phyloP scores from a whole-genome alignment of 2,329 filamentous ascomycete genomes.

The Nothomitra cinnamomea region DNA sequence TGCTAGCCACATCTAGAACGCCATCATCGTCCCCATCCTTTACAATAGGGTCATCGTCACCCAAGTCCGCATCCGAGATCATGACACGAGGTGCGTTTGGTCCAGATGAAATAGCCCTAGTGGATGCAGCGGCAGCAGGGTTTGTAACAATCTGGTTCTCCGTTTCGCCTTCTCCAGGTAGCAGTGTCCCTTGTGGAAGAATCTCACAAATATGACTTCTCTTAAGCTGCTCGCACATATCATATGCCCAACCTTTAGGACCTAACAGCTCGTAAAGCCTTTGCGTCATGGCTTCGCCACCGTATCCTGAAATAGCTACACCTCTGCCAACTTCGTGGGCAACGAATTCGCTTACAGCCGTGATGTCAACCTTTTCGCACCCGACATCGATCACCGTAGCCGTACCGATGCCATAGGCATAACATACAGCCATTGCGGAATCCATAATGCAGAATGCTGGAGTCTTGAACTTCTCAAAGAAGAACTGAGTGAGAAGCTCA shows the following conservation, averaged over 20 bases:
- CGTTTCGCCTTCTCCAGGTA: constrained; percentile 16
- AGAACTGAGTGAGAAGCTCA: constrained; percentile 77
- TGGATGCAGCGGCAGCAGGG: constrained; percentile 18
- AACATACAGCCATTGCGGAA: constrained; percentile 64
- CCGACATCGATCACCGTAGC: constrained; percentile 86
- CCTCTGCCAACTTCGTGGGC: constrained; percentile 52
- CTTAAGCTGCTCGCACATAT: constrained; percentile 57
- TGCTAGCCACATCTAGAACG: constrained; percentile 68
- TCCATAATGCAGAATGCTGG: constrained; percentile 85
- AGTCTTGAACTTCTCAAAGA: constrained; percentile 94
- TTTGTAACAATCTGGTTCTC: constrained; percentile 13
- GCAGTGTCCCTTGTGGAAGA: constrained; percentile 35
- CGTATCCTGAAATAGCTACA: constrained; percentile 47
- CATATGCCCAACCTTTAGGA: constrained; percentile 37
- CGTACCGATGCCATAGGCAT: constrained; percentile 64
- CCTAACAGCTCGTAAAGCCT: constrained; percentile 50
- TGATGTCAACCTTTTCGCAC: constrained; percentile 81
- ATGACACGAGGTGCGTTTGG: constrained; percentile 12
- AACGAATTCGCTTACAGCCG: constrained; percentile 69
- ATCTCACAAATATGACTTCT: constrained; percentile 50
- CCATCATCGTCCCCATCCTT: constrained; percentile 42
- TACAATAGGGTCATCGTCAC: constrained; percentile 14
- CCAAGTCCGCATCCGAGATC: constrained; percentile 7
- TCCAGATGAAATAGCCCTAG: constrained; percentile 18
- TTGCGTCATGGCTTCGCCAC: constrained; percentile 74